Percentiles rank a stretch among this genome's conserved stretches.
These are phyloP conservation scores for Pseudogymnoascus sp. DNA, from an alignment of 2,329 filamentous ascomycete species.

Conservation along the genomic window DNA sequence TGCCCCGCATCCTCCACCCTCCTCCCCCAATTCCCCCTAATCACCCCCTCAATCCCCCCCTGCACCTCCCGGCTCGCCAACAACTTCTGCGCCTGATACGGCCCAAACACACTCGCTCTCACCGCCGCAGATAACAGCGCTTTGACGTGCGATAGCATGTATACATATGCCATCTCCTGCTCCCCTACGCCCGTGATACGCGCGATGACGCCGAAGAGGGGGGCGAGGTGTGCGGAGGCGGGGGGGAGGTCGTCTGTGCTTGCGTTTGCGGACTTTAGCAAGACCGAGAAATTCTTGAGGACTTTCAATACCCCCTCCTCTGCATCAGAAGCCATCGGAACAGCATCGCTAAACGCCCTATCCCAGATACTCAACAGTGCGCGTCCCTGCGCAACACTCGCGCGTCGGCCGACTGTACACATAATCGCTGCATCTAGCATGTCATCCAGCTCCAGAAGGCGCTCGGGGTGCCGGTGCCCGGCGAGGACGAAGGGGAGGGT, in stretches of 20 bases:
- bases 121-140: constrained; percentile 70
- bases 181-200: constrained; percentile 50
- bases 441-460: constrained; percentile 57
- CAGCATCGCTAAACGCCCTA: constrained; percentile 46
- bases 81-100: constrained; percentile 68
- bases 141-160: constrained; percentile 67
- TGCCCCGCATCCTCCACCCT: constrained; percentile 61
- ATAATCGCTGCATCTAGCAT: constrained; percentile 65
- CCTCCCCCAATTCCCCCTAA: constrained; percentile 52
- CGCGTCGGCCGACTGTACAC: constrained; percentile 70
- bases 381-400: constrained; percentile 66
- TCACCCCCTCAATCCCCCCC: constrained; percentile 45
- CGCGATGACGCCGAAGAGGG: constrained; percentile 60
- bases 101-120: constrained; percentile 67
- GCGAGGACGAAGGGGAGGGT: constrained; percentile 67
- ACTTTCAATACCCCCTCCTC: constrained; percentile 15
- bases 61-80: constrained; percentile 54
- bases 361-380: constrained; percentile 72
- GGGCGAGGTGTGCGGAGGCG: constrained; percentile 58
- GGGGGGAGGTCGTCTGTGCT: constrained; percentile 28
- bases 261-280: constrained; percentile 17
- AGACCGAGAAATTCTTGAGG: constrained; percentile 22
- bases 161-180: constrained; percentile 62
- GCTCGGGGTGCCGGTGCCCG: constrained; percentile 46
- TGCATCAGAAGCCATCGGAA: constrained; percentile 22